Base-by-base conservation (phyloP, 208 protist genomes). In the Leishmania tropica region DNA sequence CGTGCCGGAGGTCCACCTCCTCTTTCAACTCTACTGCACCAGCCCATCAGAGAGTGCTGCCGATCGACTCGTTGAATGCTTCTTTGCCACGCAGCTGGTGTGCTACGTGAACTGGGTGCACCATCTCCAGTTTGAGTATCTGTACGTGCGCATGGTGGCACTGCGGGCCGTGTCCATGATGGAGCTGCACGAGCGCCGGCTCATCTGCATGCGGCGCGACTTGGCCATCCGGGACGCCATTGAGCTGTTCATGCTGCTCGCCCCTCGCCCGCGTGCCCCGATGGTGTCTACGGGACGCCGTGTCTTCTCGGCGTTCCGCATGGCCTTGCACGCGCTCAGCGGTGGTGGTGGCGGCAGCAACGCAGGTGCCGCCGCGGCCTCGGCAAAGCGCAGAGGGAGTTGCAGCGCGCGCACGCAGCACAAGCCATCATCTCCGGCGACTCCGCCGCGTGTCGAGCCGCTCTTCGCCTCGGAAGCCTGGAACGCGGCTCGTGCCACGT, bases 171-270 rank as follows among this genome's bases (percentile, higher is more conserved):
- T 88, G 56, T n/a, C 54, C 17, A 86, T 90, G 85, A 77, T 95
- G 45, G 89, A 95, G 80, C 64, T 74, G 24, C 83, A 89, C 56
- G 78, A 80, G 48, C 90, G 93, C 15, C 87, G 86, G 5, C 60
- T 94, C 7, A 80, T 91, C 15, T 97, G 92, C 83, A 94, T 94
- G 86, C 64, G 47, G 65, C 89, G 93, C 60, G 93, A 95, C 71
- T 80, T 94, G 51, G 84, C 81, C 56, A 89, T 97, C 13, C 85
- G 91, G 37, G 79, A 89, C 56, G 54, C 79, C 28, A 97, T 97
- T 81, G 90, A 95, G 84, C 83, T 90, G 15, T 97, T 94, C 74
- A 62, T 91, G 70, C 83, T 81, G 53, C 74, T 86, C 35, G 73
- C 73, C 21, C 78, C 79, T 53, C 80, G 56, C 31, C 79, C 76